Evolutionary conservation across 2,329 filamentous ascomycete species (phyloP).

Genomic region (Ophioceras dolichostomum): DNA sequence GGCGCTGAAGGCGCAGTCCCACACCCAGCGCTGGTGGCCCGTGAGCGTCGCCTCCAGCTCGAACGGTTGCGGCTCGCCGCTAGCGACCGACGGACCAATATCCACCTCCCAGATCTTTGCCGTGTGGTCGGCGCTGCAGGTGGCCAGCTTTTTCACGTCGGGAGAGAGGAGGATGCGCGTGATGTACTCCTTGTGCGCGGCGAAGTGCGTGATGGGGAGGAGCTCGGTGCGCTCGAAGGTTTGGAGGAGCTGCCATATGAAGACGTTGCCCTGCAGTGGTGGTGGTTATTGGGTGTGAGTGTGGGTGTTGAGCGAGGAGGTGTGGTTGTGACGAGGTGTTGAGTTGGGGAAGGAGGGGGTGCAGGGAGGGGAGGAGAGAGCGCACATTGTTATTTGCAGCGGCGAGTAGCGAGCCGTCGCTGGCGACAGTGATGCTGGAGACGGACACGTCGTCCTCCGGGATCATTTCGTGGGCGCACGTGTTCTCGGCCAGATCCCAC

Average conservation of each 20-base stretch:
- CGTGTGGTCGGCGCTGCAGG: constrained; percentile 85
- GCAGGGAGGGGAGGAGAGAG: neutral
- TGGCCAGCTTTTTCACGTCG: constrained; percentile 87
- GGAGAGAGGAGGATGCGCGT: constrained; percentile 84
- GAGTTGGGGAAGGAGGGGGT: neutral
- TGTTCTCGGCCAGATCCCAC: constrained; percentile 95
- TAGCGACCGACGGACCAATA: constrained; percentile 31
- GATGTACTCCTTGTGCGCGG: constrained; percentile 84
- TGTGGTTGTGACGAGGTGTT: neutral
- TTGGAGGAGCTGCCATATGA: constrained; percentile 90
- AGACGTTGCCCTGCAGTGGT: constrained; percentile 69
- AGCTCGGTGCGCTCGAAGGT: constrained; percentile 72
- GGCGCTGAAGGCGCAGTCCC: constrained; percentile 92
- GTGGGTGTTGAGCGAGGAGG: neutral
- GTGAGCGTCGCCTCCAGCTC: constrained; percentile 78
- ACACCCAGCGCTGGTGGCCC: constrained; percentile 91
- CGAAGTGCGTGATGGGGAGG: constrained; percentile 78
- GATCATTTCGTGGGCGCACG: constrained; percentile 90
- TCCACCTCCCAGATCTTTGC: constrained; percentile 96
- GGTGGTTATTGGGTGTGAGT: constrained; percentile 1
- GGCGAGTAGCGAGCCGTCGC: constrained; percentile 82
- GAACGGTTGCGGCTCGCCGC: constrained; percentile 43
- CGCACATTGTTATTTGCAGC: constrained; percentile 82
- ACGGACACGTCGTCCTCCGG: constrained; percentile 93
- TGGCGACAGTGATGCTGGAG: constrained; percentile 89